Percentiles rank a stretch among this genome's conserved stretches.
These are phyloP conservation scores for Vanderwaltozyma tropicalis DNA, from an alignment of 805 yeast species.

Conservation along the genomic window DNA sequence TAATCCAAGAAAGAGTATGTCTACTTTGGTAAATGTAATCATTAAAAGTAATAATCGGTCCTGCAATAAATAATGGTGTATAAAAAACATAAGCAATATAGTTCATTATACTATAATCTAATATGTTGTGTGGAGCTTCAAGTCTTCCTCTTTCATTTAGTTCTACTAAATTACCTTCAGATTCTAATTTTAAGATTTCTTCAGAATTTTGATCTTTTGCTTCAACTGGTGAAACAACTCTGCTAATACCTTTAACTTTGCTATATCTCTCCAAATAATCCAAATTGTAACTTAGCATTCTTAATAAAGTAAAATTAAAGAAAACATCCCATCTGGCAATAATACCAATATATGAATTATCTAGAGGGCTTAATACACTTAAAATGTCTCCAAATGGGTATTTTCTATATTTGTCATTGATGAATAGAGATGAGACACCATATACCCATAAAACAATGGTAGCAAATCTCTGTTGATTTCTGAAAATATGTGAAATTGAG, in stretches of 20 bases:
- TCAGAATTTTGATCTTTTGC: background rate
- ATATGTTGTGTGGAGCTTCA: slow-evolving; percentile 47
- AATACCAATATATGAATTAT: slow-evolving; percentile 57
- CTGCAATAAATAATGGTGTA: slow-evolving; percentile 87
- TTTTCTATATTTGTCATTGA: slow-evolving; percentile 59
- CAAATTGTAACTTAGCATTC: slow-evolving; percentile 73
- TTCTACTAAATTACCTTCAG: slow-evolving; percentile 6
- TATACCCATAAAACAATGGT: slow-evolving; percentile 55
- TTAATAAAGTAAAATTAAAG: slow-evolving; percentile 76
- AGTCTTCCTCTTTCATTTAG: slow-evolving; percentile 56
- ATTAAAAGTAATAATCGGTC: slow-evolving; percentile 88
- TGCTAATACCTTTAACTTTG: slow-evolving; percentile 6
- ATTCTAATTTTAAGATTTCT: too few species aligned
- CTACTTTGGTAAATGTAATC: slow-evolving; percentile 73
- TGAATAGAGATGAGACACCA: slow-evolving; percentile 66
- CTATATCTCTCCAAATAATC: slow-evolving; percentile 50
- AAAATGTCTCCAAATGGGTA: slow-evolving; percentile 38
- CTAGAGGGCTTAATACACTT: slow-evolving; percentile 41
- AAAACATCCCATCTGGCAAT: slow-evolving; percentile 93
- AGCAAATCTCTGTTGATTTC: slow-evolving; percentile 31
- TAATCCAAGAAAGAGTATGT: slow-evolving; percentile 50
- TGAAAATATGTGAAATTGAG: slow-evolving; percentile 17
- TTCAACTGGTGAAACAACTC: background rate
- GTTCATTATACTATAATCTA: slow-evolving; percentile 53
- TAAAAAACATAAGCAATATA: slow-evolving; percentile 71